Evolutionary conservation across 2,329 filamentous ascomycete species (phyloP), one percentile per base, ranked within the genome.

Genomic region (Cadophora gregata): DNA sequence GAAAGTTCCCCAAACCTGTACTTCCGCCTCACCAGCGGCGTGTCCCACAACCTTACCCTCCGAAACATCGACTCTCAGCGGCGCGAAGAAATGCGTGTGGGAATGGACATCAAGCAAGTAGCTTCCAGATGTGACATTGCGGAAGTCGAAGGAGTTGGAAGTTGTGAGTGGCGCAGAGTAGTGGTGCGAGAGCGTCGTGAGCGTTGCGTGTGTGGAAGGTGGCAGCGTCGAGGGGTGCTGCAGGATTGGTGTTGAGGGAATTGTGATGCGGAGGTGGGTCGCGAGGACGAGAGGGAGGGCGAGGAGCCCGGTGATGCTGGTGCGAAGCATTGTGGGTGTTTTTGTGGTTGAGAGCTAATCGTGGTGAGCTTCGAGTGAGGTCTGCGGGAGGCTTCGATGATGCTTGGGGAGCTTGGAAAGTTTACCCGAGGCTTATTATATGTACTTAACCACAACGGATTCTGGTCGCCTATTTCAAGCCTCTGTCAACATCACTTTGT

Each of bases 81-180:
- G 91, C 72, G 88, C 86, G 77, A 97, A 98, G 62, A 84, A 84
- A 78, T 91, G 88, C 64, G 92, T 90, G 31, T 86, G 81, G 76
- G 89, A 90, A 80, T 94, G 88, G 59, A 98, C 84, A 72, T 96
- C 93, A 58, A 91, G 88, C 6, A 98, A 86, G 78, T 97, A 97
- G 66, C 89, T 92, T 0, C 90, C 91, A 0, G 84, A 78, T 5
- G 86, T 84, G 62, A 97, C 84, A 73, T 93, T 89, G 71, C 79
- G 80, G 82, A 97, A 97, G 69, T 88, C 84, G 76, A 97, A 93
- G 27, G 87, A 88, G 78, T 92, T 91, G 72, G 84, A 79, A 48
- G 85, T 81, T 14, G 89, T 88, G 10, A 97, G 81, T 10, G 89
- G 89, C 14, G 91, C 88, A 29, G 85, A 81, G 67, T 85, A 75